Evolutionary conservation across 129 eudicot genomes (phyloP), one percentile per base, ranked within the genome.

Genomic region (Pseudognaphalium luteoalbum): DNA sequence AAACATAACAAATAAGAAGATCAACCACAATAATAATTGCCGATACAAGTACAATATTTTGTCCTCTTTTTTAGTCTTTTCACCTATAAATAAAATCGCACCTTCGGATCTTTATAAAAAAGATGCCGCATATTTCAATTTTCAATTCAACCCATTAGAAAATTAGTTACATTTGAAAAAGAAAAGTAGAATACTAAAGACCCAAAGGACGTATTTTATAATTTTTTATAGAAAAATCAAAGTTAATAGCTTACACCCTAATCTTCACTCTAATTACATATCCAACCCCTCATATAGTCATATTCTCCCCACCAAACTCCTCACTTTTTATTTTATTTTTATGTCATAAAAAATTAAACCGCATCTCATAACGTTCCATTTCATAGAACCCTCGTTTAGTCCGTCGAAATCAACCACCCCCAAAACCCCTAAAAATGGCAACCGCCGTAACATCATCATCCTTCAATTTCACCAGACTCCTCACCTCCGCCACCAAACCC

Each of bases 391-490:
- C 22, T 73, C 32, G 68, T 73, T 58, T 58, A 66, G 44, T 76
- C 81, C 73, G 54, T 76, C 67, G 68, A 76, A 35, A 54, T 66
- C 80, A 67, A 67, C 57, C 28, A 66, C 61, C 5, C 62, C 10
- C 19, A 17, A 54, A 54, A 33, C 47, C 47, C 14, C 2, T 59
- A 72, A 83, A 58, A 72, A 88, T 81, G 87, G 78, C 89, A 41
- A 80, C 88, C 71, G 51, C 85, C 33, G 73, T 33, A 66, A 59
- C 88, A 28, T 0, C 88, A 28, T 0, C 39, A 30, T 70, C 96
- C 17, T 77, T 86, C 78, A 60, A 87, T 76, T 75, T 84, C 71
- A 61, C 93, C 32, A 72, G 77, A 47, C 80, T 76, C 82, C 71
- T 80, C 65, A 65, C 81, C 4, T 35, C 81, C 81, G 62, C 82